Evolutionary conservation across 352 stramenopile species (phyloP).

Genomic region (Ochromonadaceae sp.): DNA sequence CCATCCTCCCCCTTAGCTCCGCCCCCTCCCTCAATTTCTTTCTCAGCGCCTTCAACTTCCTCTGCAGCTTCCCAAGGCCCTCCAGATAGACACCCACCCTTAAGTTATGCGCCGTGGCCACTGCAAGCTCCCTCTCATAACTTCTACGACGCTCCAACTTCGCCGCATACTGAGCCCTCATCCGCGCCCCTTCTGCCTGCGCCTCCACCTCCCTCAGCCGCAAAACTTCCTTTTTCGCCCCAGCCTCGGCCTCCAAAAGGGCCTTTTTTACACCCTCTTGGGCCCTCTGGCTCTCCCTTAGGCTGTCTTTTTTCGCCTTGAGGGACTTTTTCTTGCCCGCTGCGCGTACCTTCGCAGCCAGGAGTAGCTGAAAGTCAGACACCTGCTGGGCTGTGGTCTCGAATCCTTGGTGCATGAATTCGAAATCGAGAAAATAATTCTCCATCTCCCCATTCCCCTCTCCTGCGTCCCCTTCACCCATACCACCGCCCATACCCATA

Average conservation of each 20-base stretch:
- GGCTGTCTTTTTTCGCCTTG: background rate
- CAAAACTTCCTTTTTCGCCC: background rate
- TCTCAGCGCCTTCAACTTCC: background rate
- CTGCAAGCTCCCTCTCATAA: no score
- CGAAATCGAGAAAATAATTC: no score
- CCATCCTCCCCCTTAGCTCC: no score
- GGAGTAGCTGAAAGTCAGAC: background rate
- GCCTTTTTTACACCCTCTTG: background rate
- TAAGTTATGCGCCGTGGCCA: background rate
- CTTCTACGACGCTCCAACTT: background rate
- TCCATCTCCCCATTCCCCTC: no score
- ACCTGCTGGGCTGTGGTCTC: background rate
- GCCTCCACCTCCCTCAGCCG: background rate
- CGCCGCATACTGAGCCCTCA: background rate
- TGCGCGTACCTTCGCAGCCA: background rate
- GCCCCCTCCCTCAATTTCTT: slow-evolving; percentile 16
- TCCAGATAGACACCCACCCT: background rate
- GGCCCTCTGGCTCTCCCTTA: background rate
- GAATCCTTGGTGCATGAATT: no score
- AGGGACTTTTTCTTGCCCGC: background rate
- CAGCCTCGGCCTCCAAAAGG: background rate
- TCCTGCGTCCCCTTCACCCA: no score
- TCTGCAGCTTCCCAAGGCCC: background rate
- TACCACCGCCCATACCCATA: background rate
- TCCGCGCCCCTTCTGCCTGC: background rate